phyloP scores from a whole-genome alignment of 495 filamentous ascomycete species.

The Penicillium arizonense region DNA sequence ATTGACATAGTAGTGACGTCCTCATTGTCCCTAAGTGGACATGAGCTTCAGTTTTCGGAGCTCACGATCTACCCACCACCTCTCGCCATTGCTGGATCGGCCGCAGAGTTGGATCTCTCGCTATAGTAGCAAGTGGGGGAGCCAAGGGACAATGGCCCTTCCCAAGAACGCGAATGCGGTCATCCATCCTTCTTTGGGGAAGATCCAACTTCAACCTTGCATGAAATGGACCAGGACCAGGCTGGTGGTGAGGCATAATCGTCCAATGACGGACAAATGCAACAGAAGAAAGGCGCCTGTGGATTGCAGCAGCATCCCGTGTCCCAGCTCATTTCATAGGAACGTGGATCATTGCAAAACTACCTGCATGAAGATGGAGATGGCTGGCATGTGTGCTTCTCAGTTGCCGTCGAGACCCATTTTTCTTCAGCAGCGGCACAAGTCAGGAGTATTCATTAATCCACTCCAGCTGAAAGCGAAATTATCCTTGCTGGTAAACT shows the following conservation, averaged over 20 bases:
- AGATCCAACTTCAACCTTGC: constrained; percentile 7
- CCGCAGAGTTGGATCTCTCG: background rate
- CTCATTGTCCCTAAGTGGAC: constrained; percentile 7
- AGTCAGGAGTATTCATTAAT: background rate
- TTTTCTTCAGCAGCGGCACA: constrained; percentile 1
- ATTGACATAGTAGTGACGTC: constrained; percentile 2
- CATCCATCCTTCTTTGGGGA: background rate
- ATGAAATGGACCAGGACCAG: constrained; percentile 2
- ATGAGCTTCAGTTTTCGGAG: constrained; percentile 14
- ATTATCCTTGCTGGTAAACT: background rate
- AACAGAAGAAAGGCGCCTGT: background rate
- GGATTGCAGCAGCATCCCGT: background rate
- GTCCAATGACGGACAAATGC: constrained; percentile 4
- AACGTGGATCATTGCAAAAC: constrained; percentile 13
- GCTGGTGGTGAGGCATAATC: constrained; percentile 1
- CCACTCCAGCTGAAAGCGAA: background rate
- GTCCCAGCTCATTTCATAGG: constrained; percentile 4
- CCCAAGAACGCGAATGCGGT: background rate
- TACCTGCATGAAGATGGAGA: constrained; percentile 13
- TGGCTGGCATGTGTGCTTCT: background rate
- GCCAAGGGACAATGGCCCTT: constrained; percentile 1
- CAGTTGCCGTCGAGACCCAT: constrained; percentile 6
- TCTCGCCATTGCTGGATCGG: constrained; percentile 2
- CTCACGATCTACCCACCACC: constrained; percentile 2
- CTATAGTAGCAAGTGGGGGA: background rate